Base-by-base conservation (phyloP, 2,329 filamentous ascomycete species). In the Talaromyces piceae region DNA sequence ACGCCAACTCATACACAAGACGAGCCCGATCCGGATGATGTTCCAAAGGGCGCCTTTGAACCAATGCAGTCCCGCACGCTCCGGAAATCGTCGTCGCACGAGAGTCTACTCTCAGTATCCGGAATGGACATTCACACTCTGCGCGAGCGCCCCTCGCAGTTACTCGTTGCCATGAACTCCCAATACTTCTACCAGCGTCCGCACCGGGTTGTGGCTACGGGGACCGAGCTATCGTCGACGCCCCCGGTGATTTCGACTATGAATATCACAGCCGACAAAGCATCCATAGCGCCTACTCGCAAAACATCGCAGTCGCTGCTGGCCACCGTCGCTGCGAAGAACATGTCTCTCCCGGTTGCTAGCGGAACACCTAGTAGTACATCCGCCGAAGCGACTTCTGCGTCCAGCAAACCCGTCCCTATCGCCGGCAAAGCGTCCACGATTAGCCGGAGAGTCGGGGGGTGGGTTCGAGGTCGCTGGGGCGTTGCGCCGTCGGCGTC, bases 81-180 rank as follows among this genome's bases (percentile, higher is more conserved):
- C 3, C 86, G 81, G 37, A 83, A 86, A 27, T 77, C 82, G 2
- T 65, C 82, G 2, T 95, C 91, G 1, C 89, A 95, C 59, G 91
- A 96, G 65, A 95, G 88, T 20, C 84, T 96, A 55, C 80, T 96
- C 58, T 96, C 91, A 0, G 79, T 95, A 1, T 82, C 84, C 0
- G 90, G 89, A 2, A 84, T 95, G 66, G 91, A 96, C 63, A 94
- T 95, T 46, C 90, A 95, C 65, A 90, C 87, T 0, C 76, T 94
- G 4, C 84, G 85, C 60, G 77, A 79, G 1, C 81, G 87, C 3
- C 88, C 88, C 0, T 88, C 86, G 28, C 88, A 94, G 61, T 78
- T 93, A 53, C 80, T 16, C 73, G 73, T 55, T 61, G 60, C 20
- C 62, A 81, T 55, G 65, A 77, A 47, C 73, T 75, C 27, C 70